Conservation (phyloP, 208 protist species). For the Leishmania martiniquensis region DNA sequence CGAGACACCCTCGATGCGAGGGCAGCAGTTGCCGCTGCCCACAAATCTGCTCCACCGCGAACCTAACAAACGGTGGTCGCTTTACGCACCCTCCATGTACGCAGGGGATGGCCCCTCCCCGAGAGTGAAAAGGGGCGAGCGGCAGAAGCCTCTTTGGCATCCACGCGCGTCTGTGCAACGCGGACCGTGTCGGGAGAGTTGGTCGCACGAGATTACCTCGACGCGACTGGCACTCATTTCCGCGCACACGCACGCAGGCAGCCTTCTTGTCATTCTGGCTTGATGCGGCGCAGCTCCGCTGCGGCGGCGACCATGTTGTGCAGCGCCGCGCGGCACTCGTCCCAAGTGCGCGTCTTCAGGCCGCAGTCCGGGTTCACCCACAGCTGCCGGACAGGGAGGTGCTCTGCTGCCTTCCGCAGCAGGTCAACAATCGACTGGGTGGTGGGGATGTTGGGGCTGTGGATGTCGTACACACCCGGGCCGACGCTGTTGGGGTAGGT, state of each 20-base stretch:
- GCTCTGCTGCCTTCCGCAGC: conserved; percentile 54
- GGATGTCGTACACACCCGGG: conserved; percentile 92
- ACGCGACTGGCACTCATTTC: background rate
- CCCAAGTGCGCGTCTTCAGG: conserved; percentile 78
- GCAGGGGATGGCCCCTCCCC: too few relatives aligned
- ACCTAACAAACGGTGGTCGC: background rate
- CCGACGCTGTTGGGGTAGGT: conserved; percentile 84
- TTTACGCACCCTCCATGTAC: background rate
- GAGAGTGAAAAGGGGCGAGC: background rate
- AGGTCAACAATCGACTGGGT: conserved; percentile 70
- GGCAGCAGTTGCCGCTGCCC: background rate
- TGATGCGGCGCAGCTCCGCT: conserved; percentile 38
- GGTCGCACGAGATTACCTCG: conserved; percentile 1
- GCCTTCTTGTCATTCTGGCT: conserved; percentile 13
- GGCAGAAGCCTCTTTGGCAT: background rate
- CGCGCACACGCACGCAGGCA: background rate
- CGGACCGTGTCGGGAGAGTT: background rate
- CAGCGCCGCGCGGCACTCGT: conserved; percentile 44
- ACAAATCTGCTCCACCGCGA: background rate
- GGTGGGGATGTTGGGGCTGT: conserved; percentile 83
- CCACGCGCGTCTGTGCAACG: too few relatives aligned
- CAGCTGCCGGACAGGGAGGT: conserved; percentile 46
- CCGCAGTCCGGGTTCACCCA: conserved; percentile 94
- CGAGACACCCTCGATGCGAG: background rate
- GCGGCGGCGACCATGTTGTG: conserved; percentile 61